phyloP scores from a whole-genome alignment of 1,284 basidiomycete genomes.

The Rhodofomes roseus region DNA sequence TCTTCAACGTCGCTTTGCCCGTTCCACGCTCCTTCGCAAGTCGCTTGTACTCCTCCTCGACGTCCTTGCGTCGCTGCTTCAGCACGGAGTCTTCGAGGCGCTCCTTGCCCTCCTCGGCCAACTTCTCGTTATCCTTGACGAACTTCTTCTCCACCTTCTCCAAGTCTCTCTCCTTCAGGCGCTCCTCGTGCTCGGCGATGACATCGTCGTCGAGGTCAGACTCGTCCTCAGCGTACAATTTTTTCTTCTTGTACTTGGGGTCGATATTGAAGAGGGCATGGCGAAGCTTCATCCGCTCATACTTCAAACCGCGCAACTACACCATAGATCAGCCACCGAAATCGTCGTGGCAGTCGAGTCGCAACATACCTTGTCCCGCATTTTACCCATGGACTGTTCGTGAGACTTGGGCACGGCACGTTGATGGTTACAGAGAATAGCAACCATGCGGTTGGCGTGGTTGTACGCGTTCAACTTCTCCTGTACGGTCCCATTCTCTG shows the following conservation, averaged over 20 bases:
- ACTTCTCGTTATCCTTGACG: conserved; percentile 84
- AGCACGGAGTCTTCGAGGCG: conserved; percentile 59
- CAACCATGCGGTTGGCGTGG: conserved; percentile 91
- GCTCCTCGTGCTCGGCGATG: conserved; percentile 80
- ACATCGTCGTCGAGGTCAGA: conserved; percentile 94
- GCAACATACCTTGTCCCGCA: conserved; percentile 75
- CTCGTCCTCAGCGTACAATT: conserved; percentile 76
- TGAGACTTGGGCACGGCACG: conserved; percentile 89
- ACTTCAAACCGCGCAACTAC: conserved; percentile 79
- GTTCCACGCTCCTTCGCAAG: conserved; percentile 84
- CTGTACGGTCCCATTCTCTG: conserved; percentile 71
- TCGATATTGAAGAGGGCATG: conserved; percentile 77
- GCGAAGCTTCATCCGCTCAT: conserved; percentile 90
- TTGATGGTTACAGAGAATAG: conserved; percentile 98
- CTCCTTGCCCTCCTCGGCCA: conserved; percentile 66
- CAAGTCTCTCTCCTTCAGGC: conserved; percentile 74
- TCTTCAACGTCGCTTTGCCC: conserved; percentile 64
- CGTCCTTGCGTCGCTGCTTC: conserved; percentile 59
- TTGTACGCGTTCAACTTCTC: conserved; percentile 96
- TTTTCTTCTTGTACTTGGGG: conserved; percentile 78
- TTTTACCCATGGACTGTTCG: conserved; percentile 88
- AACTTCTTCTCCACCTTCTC: conserved; percentile 90
- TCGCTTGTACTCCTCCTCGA: conserved; percentile 76
- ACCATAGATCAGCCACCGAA: neutral
- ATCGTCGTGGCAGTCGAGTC: neutral